Conservation (phyloP, 2,329 filamentous ascomycete genomes). For the Phyllosticta paracitricarpa region DNA sequence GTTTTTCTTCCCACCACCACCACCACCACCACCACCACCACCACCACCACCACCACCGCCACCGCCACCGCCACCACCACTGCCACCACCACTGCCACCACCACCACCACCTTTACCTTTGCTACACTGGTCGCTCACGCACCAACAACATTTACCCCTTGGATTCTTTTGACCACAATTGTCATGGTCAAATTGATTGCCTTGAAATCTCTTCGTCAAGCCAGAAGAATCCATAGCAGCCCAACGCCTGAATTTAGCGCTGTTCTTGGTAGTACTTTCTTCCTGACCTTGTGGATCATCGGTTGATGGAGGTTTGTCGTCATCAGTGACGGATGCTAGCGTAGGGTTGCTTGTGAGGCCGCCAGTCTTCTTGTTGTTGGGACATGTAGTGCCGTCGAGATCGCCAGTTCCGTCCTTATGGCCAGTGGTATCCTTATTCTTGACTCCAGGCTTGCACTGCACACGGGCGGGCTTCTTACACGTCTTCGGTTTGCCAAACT, state of each 20-base stretch:
- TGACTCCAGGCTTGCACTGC: not conserved
- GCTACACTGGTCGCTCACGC: not conserved
- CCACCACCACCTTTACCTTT: not conserved
- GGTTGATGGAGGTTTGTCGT: too few species aligned
- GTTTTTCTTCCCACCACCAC: too few species aligned
- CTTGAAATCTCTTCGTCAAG: not conserved
- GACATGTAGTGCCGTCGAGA: not conserved
- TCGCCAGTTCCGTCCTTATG: not conserved
- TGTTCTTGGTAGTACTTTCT: not conserved
- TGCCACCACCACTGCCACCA: too few species aligned
- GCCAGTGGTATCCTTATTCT: not conserved
- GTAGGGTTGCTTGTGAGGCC: too few species aligned
- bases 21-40: too few species aligned
- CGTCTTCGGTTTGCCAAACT: not conserved
- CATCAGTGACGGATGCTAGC: too few species aligned
- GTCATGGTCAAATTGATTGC: not conserved
- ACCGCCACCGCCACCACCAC: too few species aligned
- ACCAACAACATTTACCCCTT: not conserved
- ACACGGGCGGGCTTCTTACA: not conserved
- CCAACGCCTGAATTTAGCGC: too few species aligned
- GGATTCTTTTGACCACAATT: not conserved
- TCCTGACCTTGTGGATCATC: too few species aligned
- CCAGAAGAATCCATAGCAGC: too few species aligned
- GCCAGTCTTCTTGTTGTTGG: not conserved
- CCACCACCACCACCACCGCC: too few species aligned